Evolutionary conservation across 192 early-diverging fungal genomes (phyloP).

Genomic region (Podila verticillata): DNA sequence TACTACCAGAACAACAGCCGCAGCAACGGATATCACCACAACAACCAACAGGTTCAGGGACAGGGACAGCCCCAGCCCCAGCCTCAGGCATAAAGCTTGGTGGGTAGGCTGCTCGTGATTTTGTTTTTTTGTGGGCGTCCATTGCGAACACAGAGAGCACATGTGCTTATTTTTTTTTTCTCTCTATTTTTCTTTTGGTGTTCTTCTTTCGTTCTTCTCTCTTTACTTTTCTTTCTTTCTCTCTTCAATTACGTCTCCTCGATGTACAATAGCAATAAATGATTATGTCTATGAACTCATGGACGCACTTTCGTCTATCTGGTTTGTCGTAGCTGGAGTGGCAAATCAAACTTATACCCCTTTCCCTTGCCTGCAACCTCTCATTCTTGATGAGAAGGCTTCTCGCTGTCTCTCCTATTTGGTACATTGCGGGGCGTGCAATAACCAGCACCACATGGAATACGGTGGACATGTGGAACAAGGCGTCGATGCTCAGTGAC

Average conservation of each 20-base stretch:
- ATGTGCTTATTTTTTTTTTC: slow-evolving; percentile 5
- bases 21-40: slow-evolving; percentile 25
- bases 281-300: no score
- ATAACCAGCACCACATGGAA: no score
- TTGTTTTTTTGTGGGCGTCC: no score
- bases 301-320: no score
- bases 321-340: no score
- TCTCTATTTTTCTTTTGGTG: neutral
- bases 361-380: neutral
- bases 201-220: slow-evolving; percentile 10
- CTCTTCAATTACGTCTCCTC: slow-evolving; percentile 6
- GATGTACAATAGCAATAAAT: slow-evolving; percentile 26
- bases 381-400: no score
- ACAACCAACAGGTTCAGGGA: slow-evolving; percentile 8
- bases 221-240: neutral
- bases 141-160: neutral
- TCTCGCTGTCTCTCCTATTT: no score
- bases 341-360: neutral
- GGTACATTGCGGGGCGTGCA: no score
- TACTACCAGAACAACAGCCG: slow-evolving; percentile 47
- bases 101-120: neutral
- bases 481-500: no score
- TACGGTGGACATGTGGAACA: no score
- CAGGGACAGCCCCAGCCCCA: slow-evolving; percentile 45
- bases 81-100: slow-evolving; percentile 36